Conservation (phyloP, 352 stramenopile genomes). For the Phytophthora sansomeana region DNA sequence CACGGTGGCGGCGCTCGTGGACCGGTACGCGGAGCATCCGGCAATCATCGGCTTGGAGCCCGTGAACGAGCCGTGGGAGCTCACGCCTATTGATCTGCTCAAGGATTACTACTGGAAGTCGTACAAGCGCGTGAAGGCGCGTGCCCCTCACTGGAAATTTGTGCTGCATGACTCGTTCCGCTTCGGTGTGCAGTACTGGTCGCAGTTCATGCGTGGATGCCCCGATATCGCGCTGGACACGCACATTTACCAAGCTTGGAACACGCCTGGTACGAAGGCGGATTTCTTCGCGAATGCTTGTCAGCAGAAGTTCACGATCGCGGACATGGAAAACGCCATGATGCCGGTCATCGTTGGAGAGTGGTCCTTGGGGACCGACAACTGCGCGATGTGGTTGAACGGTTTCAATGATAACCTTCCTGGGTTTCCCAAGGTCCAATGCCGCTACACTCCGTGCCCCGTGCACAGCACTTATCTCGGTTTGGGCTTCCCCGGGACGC, state of each 20-base stretch:
- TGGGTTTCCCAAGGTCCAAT: slow-evolving; percentile 92
- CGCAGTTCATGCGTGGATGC: slow-evolving; percentile 74
- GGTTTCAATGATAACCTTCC: slow-evolving; percentile 58
- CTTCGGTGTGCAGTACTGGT: slow-evolving; percentile 38
- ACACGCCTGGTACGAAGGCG: slow-evolving; percentile 67
- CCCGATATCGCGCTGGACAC: slow-evolving; percentile 95
- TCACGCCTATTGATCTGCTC: slow-evolving; percentile 91
- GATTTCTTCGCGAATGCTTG: slow-evolving; percentile 93
- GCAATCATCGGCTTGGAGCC: slow-evolving; percentile 93
- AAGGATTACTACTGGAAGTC: slow-evolving; percentile 97
- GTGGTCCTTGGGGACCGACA: slow-evolving; percentile 91
- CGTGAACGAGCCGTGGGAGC: slow-evolving; percentile 96
- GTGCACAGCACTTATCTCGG: slow-evolving; percentile 90
- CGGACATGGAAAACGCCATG: slow-evolving; percentile 52
- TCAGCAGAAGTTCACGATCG: slow-evolving; percentile 87
- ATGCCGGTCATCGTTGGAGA: slow-evolving; percentile 96
- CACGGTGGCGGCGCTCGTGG: slow-evolving; percentile 88
- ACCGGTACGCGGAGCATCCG: slow-evolving; percentile 89
- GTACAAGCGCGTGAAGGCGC: slow-evolving; percentile 93
- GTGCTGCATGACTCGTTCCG: slow-evolving; percentile 40
- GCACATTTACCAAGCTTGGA: slow-evolving; percentile 95
- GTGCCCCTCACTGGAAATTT: slow-evolving; percentile 94
- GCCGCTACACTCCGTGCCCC: slow-evolving; percentile 87
- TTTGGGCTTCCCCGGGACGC: slow-evolving; percentile 89
- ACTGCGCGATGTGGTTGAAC: slow-evolving; percentile 85